Conservation (phyloP, 441 rosid genomes). For the Syzygium malaccense region DNA sequence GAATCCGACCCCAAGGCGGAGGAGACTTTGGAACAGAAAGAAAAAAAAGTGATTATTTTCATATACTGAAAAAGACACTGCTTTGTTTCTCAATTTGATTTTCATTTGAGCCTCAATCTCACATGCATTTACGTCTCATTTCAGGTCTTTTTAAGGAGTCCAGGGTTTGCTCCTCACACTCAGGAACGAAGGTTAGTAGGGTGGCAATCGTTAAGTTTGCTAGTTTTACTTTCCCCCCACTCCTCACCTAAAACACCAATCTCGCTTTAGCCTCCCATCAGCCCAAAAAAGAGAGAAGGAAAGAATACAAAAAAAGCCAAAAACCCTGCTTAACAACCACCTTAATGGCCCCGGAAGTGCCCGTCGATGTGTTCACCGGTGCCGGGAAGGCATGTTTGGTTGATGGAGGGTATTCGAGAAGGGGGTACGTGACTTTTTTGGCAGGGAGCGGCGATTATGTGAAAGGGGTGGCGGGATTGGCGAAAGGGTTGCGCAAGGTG, state of each 20-base stretch:
- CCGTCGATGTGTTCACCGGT: neutral
- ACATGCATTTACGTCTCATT: neutral
- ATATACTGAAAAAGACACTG: neutral
- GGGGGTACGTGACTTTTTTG: slow-evolving; percentile 15
- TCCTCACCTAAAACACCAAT: neutral
- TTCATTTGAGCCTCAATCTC: neutral
- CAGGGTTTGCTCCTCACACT: neutral
- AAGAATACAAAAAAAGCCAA: neutral
- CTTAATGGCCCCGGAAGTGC: slow-evolving; percentile 3
- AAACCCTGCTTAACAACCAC: neutral
- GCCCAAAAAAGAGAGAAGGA: neutral
- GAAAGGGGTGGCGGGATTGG: slow-evolving; percentile 19
- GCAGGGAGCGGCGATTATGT: slow-evolving; percentile 18
- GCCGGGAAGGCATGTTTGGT: neutral
- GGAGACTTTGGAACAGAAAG: neutral
- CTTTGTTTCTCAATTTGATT: neutral
- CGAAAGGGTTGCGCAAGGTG: slow-evolving; percentile 19
- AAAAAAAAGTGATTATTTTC: neutral
- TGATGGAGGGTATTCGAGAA: neutral
- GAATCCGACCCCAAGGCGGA: neutral
- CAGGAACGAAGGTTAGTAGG: neutral
- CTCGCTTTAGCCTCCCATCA: neutral
- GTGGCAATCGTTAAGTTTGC: neutral
- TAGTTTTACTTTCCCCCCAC: neutral
- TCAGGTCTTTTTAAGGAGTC: slow-evolving; percentile 3